Conservation (phyloP, 345 rosid species). For the Turritis glabra region DNA sequence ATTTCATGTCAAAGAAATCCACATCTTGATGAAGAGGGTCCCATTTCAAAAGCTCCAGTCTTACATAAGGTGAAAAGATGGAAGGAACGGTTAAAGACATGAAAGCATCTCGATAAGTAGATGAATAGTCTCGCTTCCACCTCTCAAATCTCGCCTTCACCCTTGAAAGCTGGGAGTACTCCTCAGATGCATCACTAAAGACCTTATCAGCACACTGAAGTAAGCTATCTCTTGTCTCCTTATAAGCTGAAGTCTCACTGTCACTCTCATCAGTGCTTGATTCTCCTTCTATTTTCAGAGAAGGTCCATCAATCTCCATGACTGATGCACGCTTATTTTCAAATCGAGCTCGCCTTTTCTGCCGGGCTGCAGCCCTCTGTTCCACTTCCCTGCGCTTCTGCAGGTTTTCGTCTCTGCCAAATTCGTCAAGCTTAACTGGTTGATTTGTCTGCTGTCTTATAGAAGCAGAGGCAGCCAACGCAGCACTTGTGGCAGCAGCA, state of each 20-base stretch:
- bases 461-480: constrained; percentile 70
- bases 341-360: constrained; percentile 62
- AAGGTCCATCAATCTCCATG: constrained; percentile 62
- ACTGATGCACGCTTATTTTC: constrained; percentile 69
- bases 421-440: constrained; percentile 83
- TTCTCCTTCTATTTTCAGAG: constrained; percentile 86
- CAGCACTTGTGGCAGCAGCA: constrained; percentile 72
- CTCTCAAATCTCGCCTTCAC: constrained; percentile 81
- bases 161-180: constrained; percentile 75
- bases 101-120: constrained; percentile 84
- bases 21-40: constrained; percentile 80
- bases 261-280: constrained; percentile 98
- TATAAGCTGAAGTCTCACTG: constrained; percentile 77
- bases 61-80: constrained; percentile 90
- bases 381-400: constrained; percentile 81
- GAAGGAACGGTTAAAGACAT: constrained; percentile 83
- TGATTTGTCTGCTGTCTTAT: constrained; percentile 59
- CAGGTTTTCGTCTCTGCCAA: constrained; percentile 86
- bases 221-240: constrained; percentile 61
- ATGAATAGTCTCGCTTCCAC: constrained; percentile 81
- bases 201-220: constrained; percentile 77
- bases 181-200: constrained; percentile 90
- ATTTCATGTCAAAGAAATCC: constrained; percentile 80
- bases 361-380: constrained; percentile 88
- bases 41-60: constrained; percentile 93